Evolutionary conservation across 345 rosid species (phyloP).

Genomic region (Eutrema yunnanense): DNA sequence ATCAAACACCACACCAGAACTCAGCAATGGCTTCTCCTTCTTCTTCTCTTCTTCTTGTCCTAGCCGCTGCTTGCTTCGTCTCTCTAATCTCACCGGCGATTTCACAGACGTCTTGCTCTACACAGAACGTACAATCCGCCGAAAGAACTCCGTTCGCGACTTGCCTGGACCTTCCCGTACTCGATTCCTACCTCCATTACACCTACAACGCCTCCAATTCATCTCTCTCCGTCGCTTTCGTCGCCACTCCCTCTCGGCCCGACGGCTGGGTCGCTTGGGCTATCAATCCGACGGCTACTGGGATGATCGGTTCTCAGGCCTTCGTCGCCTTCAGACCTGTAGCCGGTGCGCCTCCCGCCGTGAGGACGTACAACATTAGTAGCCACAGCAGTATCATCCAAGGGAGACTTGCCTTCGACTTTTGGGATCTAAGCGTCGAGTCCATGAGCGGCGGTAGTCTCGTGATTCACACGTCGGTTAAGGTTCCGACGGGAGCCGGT

Average conservation of each 20-base stretch:
- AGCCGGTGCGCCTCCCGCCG: constrained; percentile 7
- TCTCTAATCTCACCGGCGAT: constrained; percentile 36
- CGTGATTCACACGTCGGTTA: constrained; percentile 45
- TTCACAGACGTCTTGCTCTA: constrained; percentile 42
- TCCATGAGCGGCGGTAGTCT: constrained; percentile 9
- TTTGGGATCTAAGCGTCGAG: constrained; percentile 50
- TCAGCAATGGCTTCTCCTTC: constrained; percentile 11
- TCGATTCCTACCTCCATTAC: constrained; percentile 58
- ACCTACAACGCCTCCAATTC: constrained; percentile 60
- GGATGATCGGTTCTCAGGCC: constrained; percentile 66
- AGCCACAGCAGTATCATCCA: constrained; percentile 18
- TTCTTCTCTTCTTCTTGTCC: neutral
- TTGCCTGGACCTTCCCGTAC: constrained; percentile 51
- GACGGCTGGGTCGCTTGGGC: constrained; percentile 83
- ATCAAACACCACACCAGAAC: neutral
- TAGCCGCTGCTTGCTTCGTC: constrained; percentile 17
- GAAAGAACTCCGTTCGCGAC: constrained; percentile 25
- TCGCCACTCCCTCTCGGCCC: constrained; percentile 41
- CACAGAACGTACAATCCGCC: constrained; percentile 36
- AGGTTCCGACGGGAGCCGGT: constrained; percentile 43
- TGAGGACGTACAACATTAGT: constrained; percentile 51
- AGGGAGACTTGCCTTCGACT: constrained; percentile 42
- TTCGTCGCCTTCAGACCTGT: constrained; percentile 47
- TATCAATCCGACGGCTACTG: constrained; percentile 47
- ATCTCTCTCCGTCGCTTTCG: constrained; percentile 72